phyloP scores from a whole-genome alignment of 345 rosid genomes.

The Brassica juncea region DNA sequence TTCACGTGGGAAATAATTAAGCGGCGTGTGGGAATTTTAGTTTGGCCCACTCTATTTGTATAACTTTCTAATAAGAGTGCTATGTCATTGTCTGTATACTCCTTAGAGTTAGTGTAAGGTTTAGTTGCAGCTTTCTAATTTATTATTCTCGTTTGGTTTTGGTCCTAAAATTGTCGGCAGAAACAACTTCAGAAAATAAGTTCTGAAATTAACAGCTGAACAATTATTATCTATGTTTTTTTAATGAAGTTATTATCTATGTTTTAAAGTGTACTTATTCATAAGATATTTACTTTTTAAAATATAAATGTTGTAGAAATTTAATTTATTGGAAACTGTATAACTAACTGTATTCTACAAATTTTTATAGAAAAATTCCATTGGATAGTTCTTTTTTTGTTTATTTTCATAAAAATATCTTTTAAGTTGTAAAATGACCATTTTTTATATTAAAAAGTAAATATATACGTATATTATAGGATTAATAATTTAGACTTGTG shows the following conservation, averaged over 20 bases:
- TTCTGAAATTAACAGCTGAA: not conserved
- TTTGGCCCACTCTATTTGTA: conserved; percentile 20
- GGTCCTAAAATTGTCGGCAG: conserved; percentile 25
- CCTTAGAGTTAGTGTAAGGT: conserved; percentile 5
- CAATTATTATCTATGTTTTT: not conserved
- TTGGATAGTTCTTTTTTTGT: too few relatives aligned
- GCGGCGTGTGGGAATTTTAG: conserved; percentile 19
- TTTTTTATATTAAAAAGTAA: too few relatives aligned
- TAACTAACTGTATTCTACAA: not conserved
- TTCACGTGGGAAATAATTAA: conserved; percentile 23
- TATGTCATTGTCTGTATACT: not conserved
- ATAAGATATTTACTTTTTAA: not conserved
- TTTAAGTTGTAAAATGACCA: too few relatives aligned
- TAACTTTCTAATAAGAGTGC: not conserved
- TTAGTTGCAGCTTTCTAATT: conserved; percentile 14
- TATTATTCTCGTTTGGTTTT: not conserved
- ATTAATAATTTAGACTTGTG: too few relatives aligned
- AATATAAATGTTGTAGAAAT: too few relatives aligned
- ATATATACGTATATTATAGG: too few relatives aligned
- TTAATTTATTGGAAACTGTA: not conserved
- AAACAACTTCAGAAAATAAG: not conserved
- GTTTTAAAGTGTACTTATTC: not conserved
- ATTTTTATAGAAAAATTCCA: not conserved
- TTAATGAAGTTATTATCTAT: too few relatives aligned
- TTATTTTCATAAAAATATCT: too few relatives aligned